phyloP scores from a whole-genome alignment of 495 filamentous ascomycete species.

The Neurospora sp. region DNA sequence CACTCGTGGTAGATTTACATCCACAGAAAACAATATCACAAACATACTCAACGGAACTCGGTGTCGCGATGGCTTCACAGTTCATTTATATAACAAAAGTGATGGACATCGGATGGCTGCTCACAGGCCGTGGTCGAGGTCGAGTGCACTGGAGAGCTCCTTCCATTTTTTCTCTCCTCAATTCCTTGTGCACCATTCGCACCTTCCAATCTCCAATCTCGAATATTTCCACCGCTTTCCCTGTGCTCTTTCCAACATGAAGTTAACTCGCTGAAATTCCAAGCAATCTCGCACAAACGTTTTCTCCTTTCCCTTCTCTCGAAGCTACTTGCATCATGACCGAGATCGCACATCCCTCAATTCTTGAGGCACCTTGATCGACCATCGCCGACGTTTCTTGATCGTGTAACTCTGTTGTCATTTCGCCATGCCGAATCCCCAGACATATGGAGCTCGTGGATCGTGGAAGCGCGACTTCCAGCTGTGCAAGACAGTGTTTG shows the following conservation, averaged over 20 bases:
- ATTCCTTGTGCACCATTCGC: background rate
- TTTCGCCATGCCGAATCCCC: background rate
- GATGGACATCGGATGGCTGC: background rate
- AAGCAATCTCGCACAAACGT: background rate
- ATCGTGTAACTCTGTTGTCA: background rate
- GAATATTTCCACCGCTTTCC: background rate
- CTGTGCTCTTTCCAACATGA: background rate
- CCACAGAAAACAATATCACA: background rate
- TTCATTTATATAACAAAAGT: background rate
- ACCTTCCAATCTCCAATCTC: background rate
- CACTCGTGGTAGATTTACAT: background rate
- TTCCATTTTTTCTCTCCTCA: background rate
- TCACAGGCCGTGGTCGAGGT: background rate
- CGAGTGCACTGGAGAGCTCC: background rate
- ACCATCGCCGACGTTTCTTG: background rate
- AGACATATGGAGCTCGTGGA: background rate
- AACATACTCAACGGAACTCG: too few relatives aligned
- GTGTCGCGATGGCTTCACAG: background rate
- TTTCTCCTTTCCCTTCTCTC: background rate
- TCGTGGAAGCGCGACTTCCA: constrained; percentile 8
- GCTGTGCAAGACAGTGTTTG: constrained; percentile 14
- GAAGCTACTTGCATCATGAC: background rate
- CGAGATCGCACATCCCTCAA: background rate
- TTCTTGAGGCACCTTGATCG: background rate
- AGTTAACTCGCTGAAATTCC: background rate